Evolutionary conservation across 1,139 yeast genomes (phyloP).

Genomic region (Magnusiomyces suaveolens): DNA sequence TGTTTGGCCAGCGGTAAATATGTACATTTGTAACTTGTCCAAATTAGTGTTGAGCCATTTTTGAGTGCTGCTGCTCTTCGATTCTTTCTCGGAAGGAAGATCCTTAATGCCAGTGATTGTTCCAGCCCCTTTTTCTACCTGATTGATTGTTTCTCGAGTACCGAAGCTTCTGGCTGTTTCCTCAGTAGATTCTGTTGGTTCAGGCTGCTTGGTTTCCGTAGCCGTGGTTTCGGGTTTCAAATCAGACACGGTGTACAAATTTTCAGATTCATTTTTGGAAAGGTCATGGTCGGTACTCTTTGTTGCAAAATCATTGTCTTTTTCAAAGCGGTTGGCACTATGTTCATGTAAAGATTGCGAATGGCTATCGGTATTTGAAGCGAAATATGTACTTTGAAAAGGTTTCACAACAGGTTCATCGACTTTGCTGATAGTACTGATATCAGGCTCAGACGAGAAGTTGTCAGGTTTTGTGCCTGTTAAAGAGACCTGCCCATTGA

Average conservation of each 20-base stretch:
- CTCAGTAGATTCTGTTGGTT: not conserved
- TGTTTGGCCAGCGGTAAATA: conserved; percentile 61
- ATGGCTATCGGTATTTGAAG: not conserved
- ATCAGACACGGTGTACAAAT: not conserved
- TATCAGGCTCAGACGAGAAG: not conserved
- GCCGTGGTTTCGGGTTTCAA: not conserved
- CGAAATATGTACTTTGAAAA: not conserved
- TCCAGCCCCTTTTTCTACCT: not conserved
- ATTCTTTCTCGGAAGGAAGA: conserved; percentile 39
- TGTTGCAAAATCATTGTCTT: not conserved
- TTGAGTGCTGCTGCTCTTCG: conserved; percentile 41
- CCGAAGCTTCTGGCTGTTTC: not conserved
- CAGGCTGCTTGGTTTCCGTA: not conserved
- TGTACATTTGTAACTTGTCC: conserved; percentile 55
- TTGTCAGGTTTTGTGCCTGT: not conserved
- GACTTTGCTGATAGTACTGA: not conserved
- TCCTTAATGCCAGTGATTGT: conserved; percentile 14
- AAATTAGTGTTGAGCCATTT: conserved; percentile 46
- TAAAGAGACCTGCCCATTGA: not conserved
- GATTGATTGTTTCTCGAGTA: not conserved
- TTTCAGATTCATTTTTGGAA: conserved; percentile 4
- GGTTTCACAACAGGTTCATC: not conserved
- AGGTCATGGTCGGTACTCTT: conserved; percentile 7
- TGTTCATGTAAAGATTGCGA: no score
- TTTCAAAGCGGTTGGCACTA: no score